phyloP scores from a whole-genome alignment of 177 flowering plant species.

The Telopea speciosissima region DNA sequence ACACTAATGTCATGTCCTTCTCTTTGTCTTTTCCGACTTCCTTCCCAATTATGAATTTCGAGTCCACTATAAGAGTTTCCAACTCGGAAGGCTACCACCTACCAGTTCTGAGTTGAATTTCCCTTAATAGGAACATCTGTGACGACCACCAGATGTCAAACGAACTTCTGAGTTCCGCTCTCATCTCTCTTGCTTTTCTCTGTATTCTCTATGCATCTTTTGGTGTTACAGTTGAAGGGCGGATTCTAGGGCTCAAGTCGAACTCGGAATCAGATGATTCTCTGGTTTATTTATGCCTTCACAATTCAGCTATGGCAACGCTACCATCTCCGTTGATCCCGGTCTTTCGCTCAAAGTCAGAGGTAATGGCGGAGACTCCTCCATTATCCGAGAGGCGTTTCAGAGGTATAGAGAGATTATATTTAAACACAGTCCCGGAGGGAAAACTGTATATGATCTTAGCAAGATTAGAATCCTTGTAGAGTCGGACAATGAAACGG shows the following conservation, averaged over 20 bases:
- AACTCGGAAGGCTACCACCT: not conserved
- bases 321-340: constrained; percentile 67
- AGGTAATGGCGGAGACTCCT: constrained; percentile 51
- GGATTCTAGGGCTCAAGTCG: constrained; percentile 11
- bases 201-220: constrained; percentile 3
- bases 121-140: too few relatives aligned
- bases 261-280: constrained; percentile 19
- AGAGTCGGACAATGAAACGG: constrained; percentile 25
- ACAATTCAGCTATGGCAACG: constrained; percentile 46
- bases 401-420: constrained; percentile 48
- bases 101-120: too few relatives aligned
- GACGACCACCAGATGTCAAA: not conserved
- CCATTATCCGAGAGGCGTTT: constrained; percentile 51
- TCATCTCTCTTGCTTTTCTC: not conserved
- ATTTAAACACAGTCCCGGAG: constrained; percentile 40
- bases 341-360: constrained; percentile 39
- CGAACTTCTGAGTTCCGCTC: not conserved
- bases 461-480: constrained; percentile 19
- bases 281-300: constrained; percentile 59
- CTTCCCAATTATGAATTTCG: too few relatives aligned
- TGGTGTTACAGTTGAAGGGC: constrained; percentile 4
- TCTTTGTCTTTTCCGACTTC: not conserved
- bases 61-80: too few relatives aligned
- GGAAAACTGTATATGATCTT: constrained; percentile 15
- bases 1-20: not conserved